phyloP scores from a whole-genome alignment of 2,329 filamentous ascomycete genomes.

The Rutstroemia sp. region DNA sequence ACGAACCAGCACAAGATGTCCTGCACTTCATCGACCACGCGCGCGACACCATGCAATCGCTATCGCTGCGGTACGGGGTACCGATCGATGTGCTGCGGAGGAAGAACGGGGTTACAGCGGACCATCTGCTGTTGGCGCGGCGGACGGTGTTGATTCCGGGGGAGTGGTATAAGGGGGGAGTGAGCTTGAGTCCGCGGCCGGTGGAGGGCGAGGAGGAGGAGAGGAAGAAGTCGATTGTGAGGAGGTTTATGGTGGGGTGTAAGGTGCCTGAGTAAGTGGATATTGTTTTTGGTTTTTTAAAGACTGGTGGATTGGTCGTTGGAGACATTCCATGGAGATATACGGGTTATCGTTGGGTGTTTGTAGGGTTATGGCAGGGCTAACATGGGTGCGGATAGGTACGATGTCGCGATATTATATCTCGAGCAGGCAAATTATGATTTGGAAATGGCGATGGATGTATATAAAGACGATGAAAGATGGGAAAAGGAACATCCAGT shows the following conservation, averaged over 20 bases:
- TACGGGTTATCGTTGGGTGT: not conserved
- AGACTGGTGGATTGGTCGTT: not conserved
- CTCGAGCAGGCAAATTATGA: slow-evolving; percentile 63
- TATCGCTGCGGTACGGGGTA: slow-evolving; percentile 66
- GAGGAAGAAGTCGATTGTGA: slow-evolving; percentile 59
- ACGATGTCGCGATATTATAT: slow-evolving; percentile 67
- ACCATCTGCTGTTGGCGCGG: slow-evolving; percentile 63
- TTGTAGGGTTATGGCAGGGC: slow-evolving; percentile 6
- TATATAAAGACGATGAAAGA: slow-evolving; percentile 62
- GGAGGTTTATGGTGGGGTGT: slow-evolving; percentile 72
- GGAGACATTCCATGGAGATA: not conserved
- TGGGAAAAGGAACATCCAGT: slow-evolving; percentile 68
- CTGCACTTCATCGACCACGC: slow-evolving; percentile 67
- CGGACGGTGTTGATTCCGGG: slow-evolving; percentile 66
- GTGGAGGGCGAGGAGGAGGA: slow-evolving; percentile 71
- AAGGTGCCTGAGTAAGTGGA: slow-evolving; percentile 64
- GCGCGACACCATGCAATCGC: slow-evolving; percentile 58
- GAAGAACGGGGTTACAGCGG: slow-evolving; percentile 62
- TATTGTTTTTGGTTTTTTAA: not conserved
- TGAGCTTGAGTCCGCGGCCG: slow-evolving; percentile 62
- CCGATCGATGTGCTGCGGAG: slow-evolving; percentile 54
- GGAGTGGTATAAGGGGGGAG: slow-evolving; percentile 57
- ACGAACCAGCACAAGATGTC: slow-evolving; percentile 47
- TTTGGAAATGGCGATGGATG: slow-evolving; percentile 53
- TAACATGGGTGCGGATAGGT: slow-evolving; percentile 37